Evolutionary conservation across 2,329 filamentous ascomycete species (phyloP).

Genomic region (Alternaria metachromatica): DNA sequence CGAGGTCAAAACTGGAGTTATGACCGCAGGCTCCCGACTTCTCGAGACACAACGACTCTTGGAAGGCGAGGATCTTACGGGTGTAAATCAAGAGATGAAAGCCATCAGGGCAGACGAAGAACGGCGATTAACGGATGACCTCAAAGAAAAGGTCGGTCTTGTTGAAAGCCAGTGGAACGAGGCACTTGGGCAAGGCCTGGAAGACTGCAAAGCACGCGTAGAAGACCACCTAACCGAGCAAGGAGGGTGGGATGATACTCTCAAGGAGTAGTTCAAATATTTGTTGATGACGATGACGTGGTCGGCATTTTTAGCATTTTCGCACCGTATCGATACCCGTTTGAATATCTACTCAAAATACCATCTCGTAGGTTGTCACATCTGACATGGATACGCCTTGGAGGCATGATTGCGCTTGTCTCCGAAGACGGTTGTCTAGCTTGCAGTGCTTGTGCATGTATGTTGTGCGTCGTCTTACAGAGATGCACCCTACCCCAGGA

Average conservation of each 20-base stretch:
- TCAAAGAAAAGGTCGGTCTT: conserved; percentile 91
- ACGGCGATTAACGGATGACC: conserved; percentile 74
- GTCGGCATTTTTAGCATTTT: conserved; percentile 28
- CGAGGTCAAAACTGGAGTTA: conserved; percentile 82
- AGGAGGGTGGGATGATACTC: conserved; percentile 84
- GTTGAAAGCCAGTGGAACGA: conserved; percentile 92
- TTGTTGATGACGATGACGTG: conserved; percentile 12
- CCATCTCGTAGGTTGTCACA: conserved; percentile 8
- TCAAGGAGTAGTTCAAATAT: conserved; percentile 46
- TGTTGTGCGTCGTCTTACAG: conserved; percentile 2
- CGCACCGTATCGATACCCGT: conserved; percentile 45
- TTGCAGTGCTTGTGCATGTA: conserved; percentile 2
- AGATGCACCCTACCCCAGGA: not conserved
- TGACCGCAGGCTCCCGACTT: conserved; percentile 70
- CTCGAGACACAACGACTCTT: conserved; percentile 67
- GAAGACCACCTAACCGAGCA: conserved; percentile 74
- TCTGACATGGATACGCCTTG: conserved; percentile 6
- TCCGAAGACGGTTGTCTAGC: not conserved
- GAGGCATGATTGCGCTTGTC: conserved; percentile 5
- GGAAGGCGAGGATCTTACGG: conserved; percentile 48
- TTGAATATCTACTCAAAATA: conserved; percentile 21
- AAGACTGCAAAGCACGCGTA: conserved; percentile 75
- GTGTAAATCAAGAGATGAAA: conserved; percentile 58
- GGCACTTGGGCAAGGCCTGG: conserved; percentile 80
- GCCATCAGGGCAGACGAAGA: conserved; percentile 72